These are phyloP conservation scores for Carnegiea gigantea DNA, from an alignment of 179 eudicot species.

Conservation along the genomic window DNA sequence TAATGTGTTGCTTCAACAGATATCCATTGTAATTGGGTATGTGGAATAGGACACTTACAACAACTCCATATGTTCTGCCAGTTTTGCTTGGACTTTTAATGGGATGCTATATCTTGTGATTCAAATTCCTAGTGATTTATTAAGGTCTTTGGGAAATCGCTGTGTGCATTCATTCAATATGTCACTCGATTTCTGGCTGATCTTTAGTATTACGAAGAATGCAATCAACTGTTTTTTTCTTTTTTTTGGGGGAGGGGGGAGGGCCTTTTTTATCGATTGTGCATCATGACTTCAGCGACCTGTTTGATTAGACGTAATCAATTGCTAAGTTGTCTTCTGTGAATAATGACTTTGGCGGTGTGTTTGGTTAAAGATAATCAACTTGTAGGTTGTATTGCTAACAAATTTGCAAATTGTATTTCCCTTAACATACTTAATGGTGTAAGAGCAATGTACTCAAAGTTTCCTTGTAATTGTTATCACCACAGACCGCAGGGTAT, in stretches of 20 bases:
- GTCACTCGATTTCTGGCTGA: not conserved
- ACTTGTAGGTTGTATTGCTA: not conserved
- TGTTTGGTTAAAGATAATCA: not conserved
- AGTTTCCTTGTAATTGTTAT: too few species aligned
- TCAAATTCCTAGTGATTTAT: too few species aligned
- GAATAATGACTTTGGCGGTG: not conserved
- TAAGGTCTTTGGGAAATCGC: not conserved
- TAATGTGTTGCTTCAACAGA: not conserved
- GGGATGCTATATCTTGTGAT: too few species aligned
- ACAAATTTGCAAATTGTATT: not conserved
- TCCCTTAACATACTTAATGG: not conserved
- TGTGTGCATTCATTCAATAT: not conserved
- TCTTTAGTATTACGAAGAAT: too few species aligned
- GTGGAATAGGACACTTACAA: too few species aligned
- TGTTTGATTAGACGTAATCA: too few species aligned
- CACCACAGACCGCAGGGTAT: not conserved
- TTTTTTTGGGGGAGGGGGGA: not conserved
- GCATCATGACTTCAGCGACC: too few species aligned
- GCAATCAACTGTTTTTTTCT: not conserved
- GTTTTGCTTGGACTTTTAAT: not conserved
- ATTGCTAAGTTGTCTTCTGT: not conserved
- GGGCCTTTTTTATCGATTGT: too few species aligned
- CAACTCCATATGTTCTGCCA: not conserved
- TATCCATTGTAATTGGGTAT: not conserved
- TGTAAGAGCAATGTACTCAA: not conserved